phyloP scores from a whole-genome alignment of 2,329 filamentous ascomycete species.

The Cladophialophora chaetospira region DNA sequence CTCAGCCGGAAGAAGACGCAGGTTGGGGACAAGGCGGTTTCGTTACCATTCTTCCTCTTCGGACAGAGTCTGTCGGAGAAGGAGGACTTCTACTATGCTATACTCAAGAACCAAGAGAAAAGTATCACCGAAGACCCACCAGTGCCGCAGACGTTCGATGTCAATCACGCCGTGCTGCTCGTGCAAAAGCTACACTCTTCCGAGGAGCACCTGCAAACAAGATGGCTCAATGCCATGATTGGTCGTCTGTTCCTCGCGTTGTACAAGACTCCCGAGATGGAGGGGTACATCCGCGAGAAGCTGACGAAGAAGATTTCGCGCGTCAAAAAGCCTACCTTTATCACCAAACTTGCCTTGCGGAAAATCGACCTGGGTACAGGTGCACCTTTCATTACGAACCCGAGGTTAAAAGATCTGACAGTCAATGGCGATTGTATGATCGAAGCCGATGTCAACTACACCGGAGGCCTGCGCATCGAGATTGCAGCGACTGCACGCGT shows the following conservation, averaged over 20 bases:
- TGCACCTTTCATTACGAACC: conserved; percentile 85
- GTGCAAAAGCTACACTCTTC: conserved; percentile 90
- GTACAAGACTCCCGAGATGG: conserved; percentile 80
- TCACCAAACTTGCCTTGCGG: conserved; percentile 80
- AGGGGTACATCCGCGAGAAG: conserved; percentile 77
- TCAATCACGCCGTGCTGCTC: conserved; percentile 82
- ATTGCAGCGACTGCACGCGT: conserved; percentile 91
- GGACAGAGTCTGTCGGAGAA: conserved; percentile 95
- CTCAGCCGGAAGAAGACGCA: conserved; percentile 65
- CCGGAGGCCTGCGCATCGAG: conserved; percentile 84
- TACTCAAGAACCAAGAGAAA: conserved; percentile 81
- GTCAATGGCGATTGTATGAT: conserved; percentile 87
- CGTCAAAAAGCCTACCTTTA: conserved; percentile 87
- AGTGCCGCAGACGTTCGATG: conserved; percentile 73
- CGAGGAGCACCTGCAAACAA: conserved; percentile 84
- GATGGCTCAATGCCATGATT: conserved; percentile 91
- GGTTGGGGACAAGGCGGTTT: conserved; percentile 57
- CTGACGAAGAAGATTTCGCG: conserved; percentile 95
- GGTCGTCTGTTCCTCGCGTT: conserved; percentile 85
- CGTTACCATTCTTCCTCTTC: conserved; percentile 90
- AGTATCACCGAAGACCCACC: conserved; percentile 62
- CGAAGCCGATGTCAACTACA: conserved; percentile 85
- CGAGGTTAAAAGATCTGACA: conserved; percentile 82
- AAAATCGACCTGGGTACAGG: conserved; percentile 84
- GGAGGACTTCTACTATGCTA: conserved; percentile 95